Evolutionary conservation across 176 grass and related monocot genomes (phyloP), one percentile per base, ranked within the genome.

Genomic region (Paspalum notatum): DNA sequence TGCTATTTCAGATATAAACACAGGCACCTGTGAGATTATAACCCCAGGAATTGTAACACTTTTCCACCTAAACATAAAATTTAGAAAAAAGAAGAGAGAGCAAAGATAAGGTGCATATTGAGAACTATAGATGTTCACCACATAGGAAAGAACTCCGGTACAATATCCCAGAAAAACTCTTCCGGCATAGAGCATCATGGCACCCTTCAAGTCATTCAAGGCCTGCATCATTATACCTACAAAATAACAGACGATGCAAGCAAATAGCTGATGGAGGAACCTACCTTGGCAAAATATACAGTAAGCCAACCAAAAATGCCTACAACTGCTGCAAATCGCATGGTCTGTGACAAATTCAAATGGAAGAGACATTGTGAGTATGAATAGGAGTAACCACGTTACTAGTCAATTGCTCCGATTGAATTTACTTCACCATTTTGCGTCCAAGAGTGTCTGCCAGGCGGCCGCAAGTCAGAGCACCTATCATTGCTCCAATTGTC

Each of bases 401-500:
- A 81, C 51, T 61, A 58, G 32, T 74, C 2, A 44, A 46, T 26
- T 57, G 54, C 20, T 67, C 22, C 49, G 53, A 37, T 72, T 88
- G 8, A 32, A n/a, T 40, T 40, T 17, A 80, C 25, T 48, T 80
- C 82, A 95, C 93, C 81, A 69, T 87, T 89, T 92, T 95, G 68
- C 87, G 90, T 13, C 93, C 93, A 67, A 90, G 53, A 69, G 62
- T 77, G 78, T 95, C 93, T 42, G 90, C 81, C 45, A 90, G 39
- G 38, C 32, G 38, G 8, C 90, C 90, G 21, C 93, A 88, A 51
- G 89, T 87, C 21, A 95, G 57, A n/a, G 93, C 90, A 4, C 90
- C 93, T 75, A 88, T n/a, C 90, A 95, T 95, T 24, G 93, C 93
- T 32, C 93, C 93, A 78, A 95, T 86, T n/a, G 93, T 78, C 82